A percentile compares a stretch with the other conserved stretches of the same genome.
phyloP scores from a whole-genome alignment of 1,139 yeast genomes.

The Taphrina wiesneri region DNA sequence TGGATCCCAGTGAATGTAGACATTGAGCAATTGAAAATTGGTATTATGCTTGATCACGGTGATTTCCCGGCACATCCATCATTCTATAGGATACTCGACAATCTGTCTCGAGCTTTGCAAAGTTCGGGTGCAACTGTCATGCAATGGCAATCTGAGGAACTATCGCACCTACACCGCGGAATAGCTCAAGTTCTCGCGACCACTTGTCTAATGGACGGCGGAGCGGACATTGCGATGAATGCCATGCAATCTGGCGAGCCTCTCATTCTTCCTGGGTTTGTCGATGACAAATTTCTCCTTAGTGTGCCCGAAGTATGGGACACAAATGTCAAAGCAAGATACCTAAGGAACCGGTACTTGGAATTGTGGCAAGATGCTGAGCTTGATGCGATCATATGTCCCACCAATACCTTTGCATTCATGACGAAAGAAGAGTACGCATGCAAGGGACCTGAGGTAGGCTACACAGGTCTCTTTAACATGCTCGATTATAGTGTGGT shows the following conservation, averaged over 20 bases:
- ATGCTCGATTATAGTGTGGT: constrained; percentile 60
- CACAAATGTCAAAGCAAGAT: background rate
- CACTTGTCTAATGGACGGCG: constrained; percentile 20
- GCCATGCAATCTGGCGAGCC: constrained; percentile 10
- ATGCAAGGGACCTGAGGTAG: constrained; percentile 49
- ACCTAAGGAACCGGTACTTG: background rate
- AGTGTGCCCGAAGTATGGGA: constrained; percentile 4
- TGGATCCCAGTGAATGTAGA: background rate
- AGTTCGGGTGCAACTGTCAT: background rate
- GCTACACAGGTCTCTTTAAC: constrained; percentile 59
- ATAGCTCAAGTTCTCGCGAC: constrained; percentile 4
- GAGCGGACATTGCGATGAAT: constrained; percentile 11
- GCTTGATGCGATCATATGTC: constrained; percentile 6
- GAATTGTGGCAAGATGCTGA: constrained; percentile 1
- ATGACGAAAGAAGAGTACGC: constrained; percentile 1
- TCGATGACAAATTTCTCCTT: background rate
- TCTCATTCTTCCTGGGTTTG: constrained; percentile 17
- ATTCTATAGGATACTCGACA: constrained; percentile 5
- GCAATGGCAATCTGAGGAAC: constrained; percentile 15
- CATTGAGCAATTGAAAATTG: background rate
- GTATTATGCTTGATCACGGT: constrained; percentile 19
- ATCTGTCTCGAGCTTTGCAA: background rate
- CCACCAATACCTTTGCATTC: constrained; percentile 15
- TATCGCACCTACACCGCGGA: constrained; percentile 7
- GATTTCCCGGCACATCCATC: constrained; percentile 19